These are phyloP conservation scores for Tagetes erecta DNA, from an alignment of 129 eudicot species.

Conservation along the genomic window DNA sequence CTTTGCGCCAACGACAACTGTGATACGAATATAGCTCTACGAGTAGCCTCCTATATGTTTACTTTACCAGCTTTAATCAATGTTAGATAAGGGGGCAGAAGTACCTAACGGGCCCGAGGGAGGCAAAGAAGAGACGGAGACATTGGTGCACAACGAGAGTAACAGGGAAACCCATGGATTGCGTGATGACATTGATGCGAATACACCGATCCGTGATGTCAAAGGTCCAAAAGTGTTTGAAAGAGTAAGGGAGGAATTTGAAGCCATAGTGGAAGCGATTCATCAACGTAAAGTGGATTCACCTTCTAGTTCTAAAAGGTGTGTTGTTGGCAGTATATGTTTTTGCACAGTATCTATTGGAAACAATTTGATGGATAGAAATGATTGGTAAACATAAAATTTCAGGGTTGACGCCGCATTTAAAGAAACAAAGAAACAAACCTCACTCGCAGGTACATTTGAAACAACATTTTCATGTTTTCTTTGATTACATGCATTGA, in stretches of 20 bases:
- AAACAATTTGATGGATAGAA: not conserved
- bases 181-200: slow-evolving; percentile 55
- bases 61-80: slow-evolving; percentile 13
- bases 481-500: not conserved
- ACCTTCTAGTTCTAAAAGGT: slow-evolving; percentile 35
- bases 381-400: not conserved
- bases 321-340: slow-evolving; percentile 1
- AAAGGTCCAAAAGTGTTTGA: slow-evolving; percentile 77
- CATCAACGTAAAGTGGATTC: slow-evolving; percentile 53
- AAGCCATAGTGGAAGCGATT: slow-evolving; percentile 59
- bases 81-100: slow-evolving; percentile 39
- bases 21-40: not conserved
- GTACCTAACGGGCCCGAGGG: slow-evolving; percentile 35
- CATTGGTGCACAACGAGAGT: slow-evolving; percentile 20
- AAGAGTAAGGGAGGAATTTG: slow-evolving; percentile 79
- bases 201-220: slow-evolving; percentile 50
- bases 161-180: slow-evolving; percentile 72
- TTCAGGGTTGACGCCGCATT: slow-evolving; percentile 39
- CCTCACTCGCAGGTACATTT: slow-evolving; percentile 38
- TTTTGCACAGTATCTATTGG: not conserved
- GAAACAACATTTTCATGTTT: not conserved
- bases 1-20: no score
- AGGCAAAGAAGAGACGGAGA: slow-evolving; percentile 24
- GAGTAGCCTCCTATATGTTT: slow-evolving; percentile 16
- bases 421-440: slow-evolving; percentile 27